Evolutionary conservation across 164 flowering plant genomes (phyloP).

Genomic region (Nelumbo lutea): DNA sequence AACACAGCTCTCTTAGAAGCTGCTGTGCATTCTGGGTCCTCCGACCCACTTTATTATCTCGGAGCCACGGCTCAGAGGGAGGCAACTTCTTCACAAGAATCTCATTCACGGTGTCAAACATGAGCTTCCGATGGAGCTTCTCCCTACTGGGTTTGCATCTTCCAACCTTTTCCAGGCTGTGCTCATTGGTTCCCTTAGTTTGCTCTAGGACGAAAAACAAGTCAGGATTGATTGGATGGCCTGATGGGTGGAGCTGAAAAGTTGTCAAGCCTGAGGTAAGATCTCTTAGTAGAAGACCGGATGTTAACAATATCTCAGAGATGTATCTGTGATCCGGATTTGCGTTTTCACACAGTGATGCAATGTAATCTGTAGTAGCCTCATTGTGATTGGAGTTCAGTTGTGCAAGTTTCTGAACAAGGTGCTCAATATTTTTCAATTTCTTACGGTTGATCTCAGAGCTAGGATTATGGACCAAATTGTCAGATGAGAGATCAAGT

Average conservation of each 20-base stretch:
- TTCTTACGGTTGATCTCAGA: constrained; percentile 30
- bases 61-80: constrained; percentile 30
- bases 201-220: constrained; percentile 69
- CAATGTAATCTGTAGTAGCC: constrained; percentile 25
- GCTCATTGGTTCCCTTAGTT: constrained; percentile 29
- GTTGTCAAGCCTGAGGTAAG: constrained; percentile 31
- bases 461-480: constrained; percentile 20
- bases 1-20: constrained; percentile 52
- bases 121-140: constrained; percentile 50
- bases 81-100: constrained; percentile 40
- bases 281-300: constrained; percentile 68
- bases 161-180: constrained; percentile 8
- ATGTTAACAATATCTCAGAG: constrained; percentile 58
- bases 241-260: constrained; percentile 48
- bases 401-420: constrained; percentile 37
- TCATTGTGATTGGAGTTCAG: constrained; percentile 30
- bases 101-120: constrained; percentile 80
- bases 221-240: constrained; percentile 60
- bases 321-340: constrained; percentile 63
- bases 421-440: constrained; percentile 30
- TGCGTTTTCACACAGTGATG: constrained; percentile 27
- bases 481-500: constrained; percentile 10
- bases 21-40: constrained; percentile 34
- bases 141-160: constrained; percentile 19
- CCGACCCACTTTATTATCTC: constrained; percentile 23